Percentiles rank a stretch among this genome's conserved stretches.
These are phyloP conservation scores for Claviceps pazoutovae DNA, from an alignment of 2,329 filamentous ascomycete species.

Conservation along the genomic window DNA sequence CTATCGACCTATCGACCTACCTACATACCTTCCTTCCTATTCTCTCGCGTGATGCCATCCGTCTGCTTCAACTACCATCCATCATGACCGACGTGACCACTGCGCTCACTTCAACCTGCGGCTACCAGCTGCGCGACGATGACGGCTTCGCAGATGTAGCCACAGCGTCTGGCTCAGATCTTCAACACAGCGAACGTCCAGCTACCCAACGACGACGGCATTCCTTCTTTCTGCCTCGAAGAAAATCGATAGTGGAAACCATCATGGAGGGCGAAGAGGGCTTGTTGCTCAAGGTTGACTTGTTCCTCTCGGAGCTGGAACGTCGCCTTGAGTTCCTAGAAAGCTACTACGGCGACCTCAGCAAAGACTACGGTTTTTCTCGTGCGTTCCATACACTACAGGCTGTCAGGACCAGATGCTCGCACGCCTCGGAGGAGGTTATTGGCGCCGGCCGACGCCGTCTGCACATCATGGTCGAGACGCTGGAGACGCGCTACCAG, in stretches of 20 bases:
- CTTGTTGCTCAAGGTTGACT: conserved; percentile 53
- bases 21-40: too few species aligned
- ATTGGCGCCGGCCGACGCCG: conserved; percentile 75
- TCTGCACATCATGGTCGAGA: conserved; percentile 83
- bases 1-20: too few species aligned
- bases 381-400: conserved; percentile 77
- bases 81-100: conserved; percentile 26
- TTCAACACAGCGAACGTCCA: conserved; percentile 14
- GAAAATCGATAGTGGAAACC: conserved; percentile 44
- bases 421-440: conserved; percentile 77
- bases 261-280: conserved; percentile 50
- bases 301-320: conserved; percentile 76
- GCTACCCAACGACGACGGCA: conserved; percentile 33
- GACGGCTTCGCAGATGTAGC: conserved; percentile 19
- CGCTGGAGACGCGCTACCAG: conserved; percentile 75
- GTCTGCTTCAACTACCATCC: background rate
- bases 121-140: conserved; percentile 17
- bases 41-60: background rate
- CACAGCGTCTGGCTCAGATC: conserved; percentile 27
- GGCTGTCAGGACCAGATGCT: conserved; percentile 76
- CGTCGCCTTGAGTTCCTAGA: conserved; percentile 79
- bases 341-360: conserved; percentile 73
- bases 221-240: conserved; percentile 42
- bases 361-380: conserved; percentile 70
- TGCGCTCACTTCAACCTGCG: conserved; percentile 24